Conservation (phyloP, 192 early-diverging fungal species). For the Dispira simplex region DNA sequence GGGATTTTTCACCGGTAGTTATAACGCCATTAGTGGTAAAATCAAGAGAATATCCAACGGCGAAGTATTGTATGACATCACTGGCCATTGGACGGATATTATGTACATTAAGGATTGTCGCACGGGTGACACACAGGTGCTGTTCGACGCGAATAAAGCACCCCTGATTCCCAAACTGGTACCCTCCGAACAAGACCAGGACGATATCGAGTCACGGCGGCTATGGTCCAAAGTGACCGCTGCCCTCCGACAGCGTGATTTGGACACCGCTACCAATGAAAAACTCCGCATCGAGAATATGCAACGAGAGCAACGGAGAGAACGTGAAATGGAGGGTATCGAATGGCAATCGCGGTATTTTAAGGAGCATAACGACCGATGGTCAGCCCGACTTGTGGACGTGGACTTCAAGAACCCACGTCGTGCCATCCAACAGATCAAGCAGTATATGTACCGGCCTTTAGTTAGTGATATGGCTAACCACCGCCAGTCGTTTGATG, state of each 20-base stretch:
- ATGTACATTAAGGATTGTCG: slow-evolving; percentile 25
- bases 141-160: slow-evolving; percentile 56
- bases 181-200: slow-evolving; percentile 48
- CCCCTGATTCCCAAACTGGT: slow-evolving; percentile 57
- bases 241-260: slow-evolving; percentile 41
- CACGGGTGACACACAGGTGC: slow-evolving; percentile 14
- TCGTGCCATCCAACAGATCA: background rate
- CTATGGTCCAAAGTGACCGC: slow-evolving; percentile 63
- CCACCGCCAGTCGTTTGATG: no score
- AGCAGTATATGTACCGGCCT: background rate
- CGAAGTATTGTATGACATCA: slow-evolving; percentile 62
- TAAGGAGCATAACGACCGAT: slow-evolving; percentile 4
- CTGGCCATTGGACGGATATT: slow-evolving; percentile 76
- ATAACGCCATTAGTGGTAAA: slow-evolving; percentile 68
- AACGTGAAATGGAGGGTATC: slow-evolving; percentile 32
- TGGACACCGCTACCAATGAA: slow-evolving; percentile 50
- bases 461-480: background rate
- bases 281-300: slow-evolving; percentile 56
- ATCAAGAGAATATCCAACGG: slow-evolving; percentile 63
- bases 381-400: background rate
- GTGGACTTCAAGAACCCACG: background rate
- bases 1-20: slow-evolving; percentile 46
- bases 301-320: slow-evolving; percentile 42
- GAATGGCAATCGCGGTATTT: slow-evolving; percentile 54
- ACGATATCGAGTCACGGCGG: slow-evolving; percentile 66